A percentile compares a stretch with the other conserved stretches of the same genome.
phyloP scores from a whole-genome alignment of 768 basidiomycete genomes.

The Lepiota subincarnata region DNA sequence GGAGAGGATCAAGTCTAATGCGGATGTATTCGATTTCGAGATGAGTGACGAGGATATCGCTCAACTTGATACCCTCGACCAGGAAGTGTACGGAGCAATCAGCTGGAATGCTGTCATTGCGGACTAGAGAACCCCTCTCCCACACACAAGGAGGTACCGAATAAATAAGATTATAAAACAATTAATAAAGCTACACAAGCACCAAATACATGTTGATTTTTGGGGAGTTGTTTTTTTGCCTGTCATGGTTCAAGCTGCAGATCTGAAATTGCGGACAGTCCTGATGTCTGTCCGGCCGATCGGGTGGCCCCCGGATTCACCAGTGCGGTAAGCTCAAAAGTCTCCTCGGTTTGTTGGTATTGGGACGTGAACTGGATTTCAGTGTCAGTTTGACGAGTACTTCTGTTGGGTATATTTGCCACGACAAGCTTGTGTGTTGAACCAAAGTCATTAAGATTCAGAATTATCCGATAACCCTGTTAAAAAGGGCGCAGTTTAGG shows the following conservation, averaged over 20 bases:
- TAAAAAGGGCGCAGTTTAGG: not conserved
- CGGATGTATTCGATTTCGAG: conserved; percentile 72
- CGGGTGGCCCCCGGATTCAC: not conserved
- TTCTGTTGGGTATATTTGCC: conserved; percentile 10
- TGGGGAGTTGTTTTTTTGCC: not conserved
- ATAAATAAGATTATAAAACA: not conserved
- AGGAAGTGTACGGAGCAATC: conserved; percentile 66
- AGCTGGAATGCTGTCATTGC: conserved; percentile 83
- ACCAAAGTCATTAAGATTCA: conserved; percentile 27
- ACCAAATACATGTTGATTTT: not conserved
- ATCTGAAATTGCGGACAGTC: conserved; percentile 10
- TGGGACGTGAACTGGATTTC: conserved; percentile 28
- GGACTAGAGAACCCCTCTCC: conserved; percentile 22
- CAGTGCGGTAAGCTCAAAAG: conserved; percentile 18
- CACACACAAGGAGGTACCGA: not conserved
- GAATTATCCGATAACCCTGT: conserved; percentile 34
- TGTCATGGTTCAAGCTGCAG: conserved; percentile 11
- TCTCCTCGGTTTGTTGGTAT: conserved; percentile 17
- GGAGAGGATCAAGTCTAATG: conserved; percentile 67
- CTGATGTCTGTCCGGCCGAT: not conserved
- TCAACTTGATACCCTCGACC: conserved; percentile 63
- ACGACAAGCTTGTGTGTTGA: conserved; percentile 13
- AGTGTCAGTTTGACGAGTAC: conserved; percentile 22
- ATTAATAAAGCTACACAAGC: too few relatives aligned
- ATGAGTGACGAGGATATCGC: conserved; percentile 62